Base-by-base conservation (phyloP, 2,329 filamentous ascomycete genomes). In the Chrysoporthe puriensis region DNA sequence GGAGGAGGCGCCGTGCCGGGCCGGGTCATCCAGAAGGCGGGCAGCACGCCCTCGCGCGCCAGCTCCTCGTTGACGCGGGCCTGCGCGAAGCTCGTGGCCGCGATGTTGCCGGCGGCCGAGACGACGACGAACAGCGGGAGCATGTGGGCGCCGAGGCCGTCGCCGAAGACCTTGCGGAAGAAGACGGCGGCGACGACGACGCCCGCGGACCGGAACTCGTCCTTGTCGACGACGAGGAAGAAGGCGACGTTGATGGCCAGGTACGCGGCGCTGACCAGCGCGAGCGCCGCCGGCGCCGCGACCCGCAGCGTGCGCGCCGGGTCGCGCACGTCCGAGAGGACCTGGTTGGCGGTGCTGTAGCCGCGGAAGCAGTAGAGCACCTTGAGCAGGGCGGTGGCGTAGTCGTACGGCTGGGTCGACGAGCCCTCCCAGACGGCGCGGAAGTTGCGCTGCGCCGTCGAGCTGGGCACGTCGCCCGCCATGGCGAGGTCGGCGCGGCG, bases 241-340 rank as follows among this genome's bases (percentile, higher is more conserved):
- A 88, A 88, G 26, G 86, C 84, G 44, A 87, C 80, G 73, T 87
- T 88, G 74, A 83, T 81, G 54, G 87, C 78, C 75, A 88, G 83
- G 73, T 88, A 89, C 0, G 85, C 75, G 34, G 86, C 74, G 0
- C 83, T 82, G n/a, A 87, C 84, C 9, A 83, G 78, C n/a, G 78
- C 76, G 9, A 89, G 81, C 0, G 85, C 86, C 3, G 84, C 70
- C 0, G 86, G 85, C 0, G 85, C 85, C 0, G 86, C 86, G 46
- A 85, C 80, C 72, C 85, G 85, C 62, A 90, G 78, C 0, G 87
- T 89, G 44, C 81, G 82, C n/a, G 84, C 80, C 0, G 86, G 86
- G 72, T 88, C 82, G 68, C 79, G 82, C 34, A 86, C 85, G 76
- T 88, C 85, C 63, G 82, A 85, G 70, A 89, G 77, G 16, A 85